A percentile compares a stretch with the other conserved stretches of the same genome.
These are phyloP conservation scores for Cryptosporidium parvum DNA, from an alignment of 169 alveolate species.

Conservation along the genomic window DNA sequence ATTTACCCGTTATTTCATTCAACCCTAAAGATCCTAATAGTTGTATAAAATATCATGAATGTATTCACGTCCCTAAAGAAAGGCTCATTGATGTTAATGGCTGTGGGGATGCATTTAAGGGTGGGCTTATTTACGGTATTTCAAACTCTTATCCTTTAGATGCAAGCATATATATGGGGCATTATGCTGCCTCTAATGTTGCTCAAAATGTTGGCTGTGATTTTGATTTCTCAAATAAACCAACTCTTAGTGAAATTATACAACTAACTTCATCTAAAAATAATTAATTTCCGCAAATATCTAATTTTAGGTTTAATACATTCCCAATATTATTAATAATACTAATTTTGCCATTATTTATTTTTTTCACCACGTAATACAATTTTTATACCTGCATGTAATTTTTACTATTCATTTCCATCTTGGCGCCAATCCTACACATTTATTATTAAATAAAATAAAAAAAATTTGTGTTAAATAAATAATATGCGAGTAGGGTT, in stretches of 20 bases:
- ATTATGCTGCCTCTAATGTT: slow-evolving; percentile 59
- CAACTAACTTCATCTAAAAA: not conserved
- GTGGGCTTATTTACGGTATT: slow-evolving; percentile 58
- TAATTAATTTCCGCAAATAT: not conserved
- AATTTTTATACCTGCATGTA: slow-evolving; percentile 2
- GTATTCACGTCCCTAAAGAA: slow-evolving; percentile 60
- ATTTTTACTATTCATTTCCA: slow-evolving; percentile 20
- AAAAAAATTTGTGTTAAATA: slow-evolving; percentile 7
- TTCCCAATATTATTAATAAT: not conserved
- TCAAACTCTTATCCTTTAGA: slow-evolving; percentile 54
- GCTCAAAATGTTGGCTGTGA: slow-evolving; percentile 60
- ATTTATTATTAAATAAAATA: not conserved
- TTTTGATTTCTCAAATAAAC: slow-evolving; percentile 31
- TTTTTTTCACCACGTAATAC: not conserved
- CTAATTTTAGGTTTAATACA: not conserved
- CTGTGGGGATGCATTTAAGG: slow-evolving; percentile 70
- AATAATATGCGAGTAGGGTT: not conserved
- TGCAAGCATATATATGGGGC: slow-evolving; percentile 63
- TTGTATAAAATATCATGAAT: slow-evolving; percentile 17
- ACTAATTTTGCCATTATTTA: not conserved
- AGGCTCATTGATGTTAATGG: slow-evolving; percentile 60
- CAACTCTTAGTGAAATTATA: slow-evolving; percentile 18
- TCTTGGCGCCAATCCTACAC: slow-evolving; percentile 14
- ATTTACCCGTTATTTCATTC: slow-evolving; percentile 29
- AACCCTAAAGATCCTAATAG: not conserved